Conservation (phyloP, 805 yeast genomes). For the Cephaloascus albidus region DNA sequence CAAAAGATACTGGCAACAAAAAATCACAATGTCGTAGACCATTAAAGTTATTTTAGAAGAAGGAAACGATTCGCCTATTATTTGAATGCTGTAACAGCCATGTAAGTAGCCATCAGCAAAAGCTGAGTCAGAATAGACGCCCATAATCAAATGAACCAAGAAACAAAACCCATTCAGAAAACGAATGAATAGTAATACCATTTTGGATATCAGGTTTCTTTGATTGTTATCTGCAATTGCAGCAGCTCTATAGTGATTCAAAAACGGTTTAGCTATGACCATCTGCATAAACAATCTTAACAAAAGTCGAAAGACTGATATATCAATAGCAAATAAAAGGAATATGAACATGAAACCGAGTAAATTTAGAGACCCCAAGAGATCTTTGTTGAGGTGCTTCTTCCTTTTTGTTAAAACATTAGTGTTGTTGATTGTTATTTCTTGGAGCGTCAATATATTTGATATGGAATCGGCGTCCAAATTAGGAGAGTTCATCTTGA, state of each 20-base stretch:
- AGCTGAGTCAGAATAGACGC: not conserved
- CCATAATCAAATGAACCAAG: not conserved
- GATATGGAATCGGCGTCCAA: no score
- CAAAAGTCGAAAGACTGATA: not conserved
- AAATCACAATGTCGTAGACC: not conserved
- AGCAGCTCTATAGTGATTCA: not conserved
- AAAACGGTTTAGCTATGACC: not conserved
- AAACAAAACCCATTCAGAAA: not conserved
- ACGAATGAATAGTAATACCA: not conserved
- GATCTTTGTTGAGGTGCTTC: not conserved
- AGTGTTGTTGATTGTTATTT: not conserved
- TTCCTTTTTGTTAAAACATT: not conserved
- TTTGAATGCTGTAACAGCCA: constrained; percentile 1
- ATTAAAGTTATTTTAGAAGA: not conserved
- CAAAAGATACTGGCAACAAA: not conserved
- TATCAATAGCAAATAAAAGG: not conserved
- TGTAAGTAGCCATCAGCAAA: not conserved
- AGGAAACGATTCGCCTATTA: not conserved
- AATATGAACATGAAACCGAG: not conserved
- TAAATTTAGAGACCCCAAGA: not conserved
- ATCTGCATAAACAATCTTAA: not conserved
- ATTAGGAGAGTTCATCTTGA: no score
- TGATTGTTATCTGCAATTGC: not conserved
- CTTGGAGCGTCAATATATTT: not conserved
- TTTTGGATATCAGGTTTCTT: not conserved